Base-by-base conservation (phyloP, 148 eudicot species). In the Nyssa sinensis region DNA sequence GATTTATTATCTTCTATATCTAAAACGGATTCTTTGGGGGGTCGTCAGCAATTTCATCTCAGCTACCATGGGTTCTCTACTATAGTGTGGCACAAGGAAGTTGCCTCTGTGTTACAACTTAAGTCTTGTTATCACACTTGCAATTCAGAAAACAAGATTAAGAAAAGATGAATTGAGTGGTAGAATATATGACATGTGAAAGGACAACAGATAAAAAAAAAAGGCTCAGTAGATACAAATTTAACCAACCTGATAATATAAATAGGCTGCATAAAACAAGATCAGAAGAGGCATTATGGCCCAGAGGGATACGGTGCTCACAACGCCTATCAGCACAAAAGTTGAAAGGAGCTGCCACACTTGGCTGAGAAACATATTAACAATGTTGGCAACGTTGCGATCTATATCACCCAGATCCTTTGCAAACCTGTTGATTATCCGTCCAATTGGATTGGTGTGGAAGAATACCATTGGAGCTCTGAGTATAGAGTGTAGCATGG, bases 381-480 rank as follows among this genome's bases (percentile, higher is more conserved):
- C 79, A 25, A 65, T 35, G 62, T 39, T 79, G 27, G 91, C 91
- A 62, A 88, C 88, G 72, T 88, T 82, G 37, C 91, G 87, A 78
- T 88, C 91, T 70, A 88, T 83, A 70, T 88, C 88, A 7, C 91
- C 85, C 69, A 88, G 64, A 79, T 88, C 91, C 63, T 73, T 83
- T 25, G 91, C 77, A 75, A 88, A 88, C 72, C 91, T 84, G 80
- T 87, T 90, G 69, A 90, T 90, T 60, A 84, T 81, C 71, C 94
- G 79, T 41, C 94, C 94, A 49, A 81, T 71, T 41, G 94, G 91
- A 76, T 87, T 90, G 25, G 91, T 90, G 25, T 90, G 94, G 73
- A 90, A 90, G 76, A 90, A 90, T 25, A 80, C 53, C 91, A 88
- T 90, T 9, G 94, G 91, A 75, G 94, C 94, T 83, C 82, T 77